Conservation (phyloP, 2,329 filamentous ascomycete genomes). For the Xylogone sp. region DNA sequence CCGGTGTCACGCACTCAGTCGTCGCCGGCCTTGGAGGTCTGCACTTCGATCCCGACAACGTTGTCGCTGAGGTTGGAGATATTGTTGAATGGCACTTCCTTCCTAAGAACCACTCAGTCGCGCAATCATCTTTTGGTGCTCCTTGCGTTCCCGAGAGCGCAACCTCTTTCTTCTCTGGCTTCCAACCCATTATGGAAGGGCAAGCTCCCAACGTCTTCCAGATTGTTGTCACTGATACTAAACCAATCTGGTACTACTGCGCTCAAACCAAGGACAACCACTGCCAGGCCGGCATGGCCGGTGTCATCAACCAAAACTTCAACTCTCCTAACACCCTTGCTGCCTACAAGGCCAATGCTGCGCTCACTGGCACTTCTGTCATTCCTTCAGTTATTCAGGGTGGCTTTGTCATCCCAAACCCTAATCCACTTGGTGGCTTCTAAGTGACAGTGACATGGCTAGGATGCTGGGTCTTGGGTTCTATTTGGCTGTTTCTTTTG, state of each 20-base stretch:
- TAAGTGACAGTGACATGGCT: too few species aligned
- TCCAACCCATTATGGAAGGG: neutral
- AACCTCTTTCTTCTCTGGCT: slow-evolving; percentile 17
- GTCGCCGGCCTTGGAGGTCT: slow-evolving; percentile 23
- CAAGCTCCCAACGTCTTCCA: slow-evolving; percentile 31
- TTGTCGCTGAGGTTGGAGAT: slow-evolving; percentile 45
- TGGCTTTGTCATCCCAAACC: slow-evolving; percentile 7
- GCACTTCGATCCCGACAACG: slow-evolving; percentile 45
- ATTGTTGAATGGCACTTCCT: slow-evolving; percentile 53
- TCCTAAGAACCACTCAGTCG: slow-evolving; percentile 47
- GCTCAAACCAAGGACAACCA: slow-evolving; percentile 27
- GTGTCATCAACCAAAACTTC: slow-evolving; percentile 38
- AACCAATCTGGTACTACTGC: slow-evolving; percentile 42
- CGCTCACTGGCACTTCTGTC: slow-evolving; percentile 3
- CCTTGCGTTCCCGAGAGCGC: slow-evolving; percentile 27
- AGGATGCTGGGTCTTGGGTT: too few species aligned
- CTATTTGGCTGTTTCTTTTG: too few species aligned
- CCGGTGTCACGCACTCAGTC: too few species aligned
- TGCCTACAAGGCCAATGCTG: slow-evolving; percentile 11
- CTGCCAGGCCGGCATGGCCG: slow-evolving; percentile 40
- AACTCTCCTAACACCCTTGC: slow-evolving; percentile 12
- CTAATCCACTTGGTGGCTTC: slow-evolving; percentile 26
- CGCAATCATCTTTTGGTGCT: slow-evolving; percentile 29
- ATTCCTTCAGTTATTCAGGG: slow-evolving; percentile 13
- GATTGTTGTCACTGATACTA: slow-evolving; percentile 33